These are phyloP conservation scores for Zostera marina DNA, from an alignment of 116 monocot genomes.

Conservation along the genomic window DNA sequence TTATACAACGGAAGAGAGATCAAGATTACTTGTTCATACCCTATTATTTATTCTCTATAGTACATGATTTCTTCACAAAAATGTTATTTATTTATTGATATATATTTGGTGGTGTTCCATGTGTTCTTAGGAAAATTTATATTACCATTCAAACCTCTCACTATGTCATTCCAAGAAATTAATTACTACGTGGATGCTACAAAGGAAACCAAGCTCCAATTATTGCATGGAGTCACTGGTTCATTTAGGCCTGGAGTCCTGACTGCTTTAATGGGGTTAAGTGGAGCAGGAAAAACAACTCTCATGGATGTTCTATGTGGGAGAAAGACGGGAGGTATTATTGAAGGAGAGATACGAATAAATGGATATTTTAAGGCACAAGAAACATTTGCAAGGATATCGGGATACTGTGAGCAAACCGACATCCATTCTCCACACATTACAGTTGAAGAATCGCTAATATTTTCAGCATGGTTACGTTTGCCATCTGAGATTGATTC, in stretches of 20 bases:
- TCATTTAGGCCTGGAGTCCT: slow-evolving; percentile 64
- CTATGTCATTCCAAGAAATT: slow-evolving; percentile 58
- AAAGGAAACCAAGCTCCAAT: slow-evolving; percentile 44
- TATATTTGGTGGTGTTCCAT: no score
- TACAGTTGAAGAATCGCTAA: slow-evolving; percentile 79
- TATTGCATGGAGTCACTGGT: slow-evolving; percentile 63
- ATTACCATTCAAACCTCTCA: slow-evolving; percentile 66
- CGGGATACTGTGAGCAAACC: slow-evolving; percentile 80
- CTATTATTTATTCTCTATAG: no score
- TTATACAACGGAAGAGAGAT: no score
- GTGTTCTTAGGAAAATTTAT: slow-evolving; percentile 34
- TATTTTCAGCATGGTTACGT: slow-evolving; percentile 72
- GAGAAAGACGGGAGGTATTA: slow-evolving; percentile 65
- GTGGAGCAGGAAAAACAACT: slow-evolving; percentile 85
- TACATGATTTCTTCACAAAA: no score
- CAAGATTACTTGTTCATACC: no score
- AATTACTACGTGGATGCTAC: slow-evolving; percentile 71
- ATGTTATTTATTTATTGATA: no score
- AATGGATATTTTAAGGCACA: slow-evolving; percentile 73
- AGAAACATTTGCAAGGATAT: slow-evolving; percentile 73
- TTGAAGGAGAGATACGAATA: slow-evolving; percentile 76
- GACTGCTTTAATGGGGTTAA: slow-evolving; percentile 74
- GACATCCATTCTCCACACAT: slow-evolving; percentile 79
- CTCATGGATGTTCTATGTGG: slow-evolving; percentile 79
- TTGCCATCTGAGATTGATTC: slow-evolving; percentile 41